Evolutionary conservation across 441 rosid genomes (phyloP), one percentile per base, ranked within the genome.

Genomic region (Erodium moschatum): DNA sequence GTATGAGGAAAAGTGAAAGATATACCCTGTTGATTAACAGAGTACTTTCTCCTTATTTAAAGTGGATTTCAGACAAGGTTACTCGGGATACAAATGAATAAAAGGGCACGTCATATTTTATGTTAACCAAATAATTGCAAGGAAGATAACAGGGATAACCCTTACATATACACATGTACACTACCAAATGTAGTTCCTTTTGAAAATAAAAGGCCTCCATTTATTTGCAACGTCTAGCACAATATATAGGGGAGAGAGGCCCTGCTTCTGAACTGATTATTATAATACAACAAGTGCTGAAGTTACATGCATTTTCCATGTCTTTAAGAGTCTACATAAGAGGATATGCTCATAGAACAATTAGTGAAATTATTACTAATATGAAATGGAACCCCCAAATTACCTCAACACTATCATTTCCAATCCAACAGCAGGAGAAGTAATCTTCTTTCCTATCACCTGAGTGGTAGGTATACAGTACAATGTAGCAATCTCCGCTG

Each of bases 361-460:
- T 52, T 52, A 1, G n/a, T 52, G 16, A 52, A 52, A 52, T 15
- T 15, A 15, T 52, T 69, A 40, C 19, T 7, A 69, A 71, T 20
- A 62, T 68, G 65, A 18, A 60, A 6, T 11, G 58, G 65, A 70
- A 74, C 24, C 65, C 27, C 54, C 31, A 71, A 56, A 70, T 80
- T 85, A 95, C 99, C 97, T 89, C 87, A 73, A 75, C 73, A 84
- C 96, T 87, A 75, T 92, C 84, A 72, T 87, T 85, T 70, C 99
- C 99, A 80, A 89, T 75, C 99, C 99, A 95, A 72, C 80, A 87
- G 81, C 96, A 89, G 60, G 92, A 80, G 79, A 90, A 83, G 74
- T 79, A 89, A 73, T 92, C 96, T 78, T 95, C 99, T 87, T 90
- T 95, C 85, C 95, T 90, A 46, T 95, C 99, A 80, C 93, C 89